phyloP scores from a whole-genome alignment of 805 yeast genomes.

The Schwanniomyces pseudopolymorphus region DNA sequence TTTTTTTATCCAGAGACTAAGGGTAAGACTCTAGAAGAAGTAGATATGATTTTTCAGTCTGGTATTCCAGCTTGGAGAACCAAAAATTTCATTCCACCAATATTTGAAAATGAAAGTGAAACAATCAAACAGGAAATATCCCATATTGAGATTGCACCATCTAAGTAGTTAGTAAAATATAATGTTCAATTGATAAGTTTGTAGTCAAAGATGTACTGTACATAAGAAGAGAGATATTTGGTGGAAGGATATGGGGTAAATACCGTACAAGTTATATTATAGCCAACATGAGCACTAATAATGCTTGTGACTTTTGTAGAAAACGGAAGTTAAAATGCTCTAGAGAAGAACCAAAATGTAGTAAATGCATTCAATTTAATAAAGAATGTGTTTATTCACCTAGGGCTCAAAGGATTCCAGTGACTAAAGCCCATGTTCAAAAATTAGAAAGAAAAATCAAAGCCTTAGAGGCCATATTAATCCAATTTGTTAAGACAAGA shows the following conservation, averaged over 20 bases:
- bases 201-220: too few relatives aligned
- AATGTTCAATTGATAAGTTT: too few relatives aligned
- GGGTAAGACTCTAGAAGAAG: conserved; percentile 59
- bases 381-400: conserved; percentile 11
- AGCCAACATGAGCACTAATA: not conserved
- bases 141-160: not conserved
- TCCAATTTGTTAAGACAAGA: not conserved
- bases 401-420: conserved; percentile 1
- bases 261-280: not conserved
- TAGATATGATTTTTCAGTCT: conserved; percentile 47
- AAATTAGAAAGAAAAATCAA: conserved; percentile 6
- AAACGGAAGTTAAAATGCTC: conserved; percentile 12
- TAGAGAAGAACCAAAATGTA: conserved; percentile 7
- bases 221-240: too few relatives aligned
- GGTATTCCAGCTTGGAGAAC: conserved; percentile 43
- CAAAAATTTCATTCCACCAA: not conserved
- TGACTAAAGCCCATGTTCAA: conserved; percentile 9
- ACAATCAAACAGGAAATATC: not conserved
- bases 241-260: too few relatives aligned
- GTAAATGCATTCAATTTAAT: conserved; percentile 5
- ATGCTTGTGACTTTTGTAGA: conserved; percentile 14
- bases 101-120: not conserved
- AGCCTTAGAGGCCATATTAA: conserved; percentile 1
- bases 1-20: conserved; percentile 63
- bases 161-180: not conserved